These are phyloP conservation scores for Entelexis sorbosivorans DNA, from an alignment of 1,139 yeast genomes.

Conservation along the genomic window DNA sequence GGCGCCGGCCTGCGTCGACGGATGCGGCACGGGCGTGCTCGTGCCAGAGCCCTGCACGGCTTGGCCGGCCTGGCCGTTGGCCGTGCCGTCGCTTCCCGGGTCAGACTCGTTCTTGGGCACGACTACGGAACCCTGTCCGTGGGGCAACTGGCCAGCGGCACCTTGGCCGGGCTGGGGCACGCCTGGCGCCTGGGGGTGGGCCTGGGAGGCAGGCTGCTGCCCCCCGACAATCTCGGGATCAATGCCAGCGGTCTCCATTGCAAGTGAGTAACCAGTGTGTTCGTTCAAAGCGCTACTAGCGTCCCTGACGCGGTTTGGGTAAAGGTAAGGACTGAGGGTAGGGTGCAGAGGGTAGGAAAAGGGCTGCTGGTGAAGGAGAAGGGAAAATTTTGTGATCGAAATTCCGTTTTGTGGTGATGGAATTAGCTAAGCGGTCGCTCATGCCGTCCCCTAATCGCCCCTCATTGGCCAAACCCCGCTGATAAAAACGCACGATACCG, in stretches of 20 bases:
- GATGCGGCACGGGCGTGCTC: slow-evolving; percentile 11
- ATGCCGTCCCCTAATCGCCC: background rate
- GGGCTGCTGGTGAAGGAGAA: slow-evolving; percentile 17
- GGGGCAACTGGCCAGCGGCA: slow-evolving; percentile 5
- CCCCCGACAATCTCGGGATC: slow-evolving; percentile 29
- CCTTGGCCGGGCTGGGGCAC: slow-evolving; percentile 17
- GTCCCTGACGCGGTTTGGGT: slow-evolving; percentile 22
- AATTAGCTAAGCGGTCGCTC: slow-evolving; percentile 8
- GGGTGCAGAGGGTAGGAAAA: slow-evolving; percentile 22
- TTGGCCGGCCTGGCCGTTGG: slow-evolving; percentile 6
- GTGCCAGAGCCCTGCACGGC: slow-evolving; percentile 6
- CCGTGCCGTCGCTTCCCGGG: slow-evolving; percentile 6
- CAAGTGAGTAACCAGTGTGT: background rate
- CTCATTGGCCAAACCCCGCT: background rate
- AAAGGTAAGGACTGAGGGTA: slow-evolving; percentile 24
- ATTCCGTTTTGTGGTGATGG: slow-evolving; percentile 9
- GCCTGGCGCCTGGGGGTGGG: slow-evolving; percentile 9
- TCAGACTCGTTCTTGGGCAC: slow-evolving; percentile 17
- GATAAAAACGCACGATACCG: slow-evolving; percentile 2
- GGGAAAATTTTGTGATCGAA: slow-evolving; percentile 3
- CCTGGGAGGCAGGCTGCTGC: slow-evolving; percentile 20
- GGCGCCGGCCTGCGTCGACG: slow-evolving; percentile 14
- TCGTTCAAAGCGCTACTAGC: background rate
- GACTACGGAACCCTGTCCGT: slow-evolving; percentile 5
- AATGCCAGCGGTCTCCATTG: slow-evolving; percentile 27